Evolutionary conservation across 2,329 filamentous ascomycete genomes (phyloP), one percentile per base, ranked within the genome.

Genomic region (Metarhizium robertsii): DNA sequence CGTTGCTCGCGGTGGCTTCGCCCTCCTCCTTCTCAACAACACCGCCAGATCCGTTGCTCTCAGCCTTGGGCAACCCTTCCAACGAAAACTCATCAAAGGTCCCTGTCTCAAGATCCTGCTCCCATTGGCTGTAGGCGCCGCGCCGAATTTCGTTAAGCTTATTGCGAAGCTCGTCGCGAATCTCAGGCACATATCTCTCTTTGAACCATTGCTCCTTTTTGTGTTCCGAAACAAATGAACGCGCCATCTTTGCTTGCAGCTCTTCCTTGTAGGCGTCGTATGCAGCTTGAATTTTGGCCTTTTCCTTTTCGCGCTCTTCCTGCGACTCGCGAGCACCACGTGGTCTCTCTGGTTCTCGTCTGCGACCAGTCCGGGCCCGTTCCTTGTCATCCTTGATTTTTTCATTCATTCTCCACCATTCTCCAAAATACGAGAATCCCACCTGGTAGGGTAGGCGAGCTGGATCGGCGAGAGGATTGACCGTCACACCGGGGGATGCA

Each of bases 141-240:
- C 86, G 84, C 50, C 95, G 87, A 67, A 89, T 91, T 50, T 91
- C 87, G 69, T 87, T 87, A 53, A 97, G 75, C 64, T 90, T 87
- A 57, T 77, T 75, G 55, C 87, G 85, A 65, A 96, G 83, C 2
- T 81, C 79, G 61, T 92, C 86, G 53, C 89, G 80, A 54, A 92
- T 84, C 62, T 94, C 90, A 1, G 90, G 83, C 34, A 95, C 86
- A 64, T 99, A 99, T 67, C 90, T 86, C 72, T 99, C 94, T 63
- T 87, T 90, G 74, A 99, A 99, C 94, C 94, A 99, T 68, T 99
- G 92, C 69, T 99, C 94, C 47, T 85, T 85, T 69, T 95, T 96
- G 72, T 99, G 94, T 63, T 91, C 87, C 52, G 87, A 83, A 46
- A 99, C 94, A 68, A 99, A 99, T 1, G 82, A 78, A 61, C 91